Base-by-base conservation (phyloP, 176 grass and related monocot genomes). In the Canna indica region DNA sequence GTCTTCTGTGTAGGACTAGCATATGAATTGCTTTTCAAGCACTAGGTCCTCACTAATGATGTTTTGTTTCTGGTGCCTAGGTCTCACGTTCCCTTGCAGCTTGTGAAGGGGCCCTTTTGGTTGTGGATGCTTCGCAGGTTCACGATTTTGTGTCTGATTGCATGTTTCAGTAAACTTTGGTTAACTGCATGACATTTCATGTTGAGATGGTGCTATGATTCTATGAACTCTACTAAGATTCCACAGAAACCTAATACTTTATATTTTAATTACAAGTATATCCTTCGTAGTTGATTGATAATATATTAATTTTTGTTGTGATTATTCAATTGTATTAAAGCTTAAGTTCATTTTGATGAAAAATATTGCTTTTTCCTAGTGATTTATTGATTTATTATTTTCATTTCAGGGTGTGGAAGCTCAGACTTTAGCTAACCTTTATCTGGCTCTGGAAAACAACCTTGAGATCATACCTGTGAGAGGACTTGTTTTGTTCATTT, bases 41-140 rank as follows among this genome's bases (percentile, higher is more conserved):
- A 66, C 18, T 32, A 66, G 1, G 18, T 2, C 2, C 29, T 52
- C 5, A 11, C 26, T 41, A 73, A 62, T 12, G 36, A 58, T 28
- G 74, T 16, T 72, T 71, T 68, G 32, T 33, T 10, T 61, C 59
- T 88, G 66, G 17, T 77, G 79, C 70, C 53, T 78, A 96, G 92
- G 92, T 96, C 64, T 96, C 92, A 74, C 92, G 92, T 75, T 96
- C 92, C 58, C 92, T 96, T 80, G 92, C 88, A 34, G 92, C 92
- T 78, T 96, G 88, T 83, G 92, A 96, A 85, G 92, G 92, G 68
- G 92, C 88, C 67, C 86, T 96, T 76, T 86, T 96, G 60, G 88
- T 96, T 26, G 86, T 96, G 74, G 92, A 96, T 76, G 92, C 92
- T 79, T 96, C 92, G 81, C 92, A 96, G 92, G 92, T 96, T 83